Base-by-base conservation (phyloP, 352 stramenopile genomes). In the Phytophthora sp. region DNA sequence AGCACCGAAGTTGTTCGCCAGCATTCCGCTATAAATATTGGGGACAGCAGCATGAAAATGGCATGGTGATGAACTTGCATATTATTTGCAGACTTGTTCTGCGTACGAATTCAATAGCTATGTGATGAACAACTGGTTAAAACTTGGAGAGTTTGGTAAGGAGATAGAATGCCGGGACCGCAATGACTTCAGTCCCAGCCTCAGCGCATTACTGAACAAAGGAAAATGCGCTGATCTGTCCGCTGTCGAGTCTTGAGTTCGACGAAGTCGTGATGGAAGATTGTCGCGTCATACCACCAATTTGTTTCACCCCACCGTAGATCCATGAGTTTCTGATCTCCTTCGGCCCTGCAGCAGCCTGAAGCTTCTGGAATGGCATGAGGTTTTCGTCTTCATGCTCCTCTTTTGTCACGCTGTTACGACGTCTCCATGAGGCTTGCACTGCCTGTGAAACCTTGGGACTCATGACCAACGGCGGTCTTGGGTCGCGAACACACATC, bases 401-500 rank as follows among this genome's bases (percentile, higher is more conserved):
- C 0, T 20, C 24, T 11, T 68, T 59, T 20, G 75, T 61, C 34
- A 41, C 26, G 43, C 66, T 74, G 20, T 60, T 81, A 35, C 69
- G 75, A 26, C 74, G 71, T 38, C 46, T 66, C 71, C 71, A 83
- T 10, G 74, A 83, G 20, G 76, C 71, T 27, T 74, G 66, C 10
- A 65, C 68, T 10, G 64, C 76, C 26, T 64, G 55, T 2, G 69
- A 75, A 2, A 84, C 72, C 58, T 79, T 84, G 13, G 75, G 75
- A 41, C 75, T 84, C 34, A 69, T 54, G 23, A 66, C 48, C 30
- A 69, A 37, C 4, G 62, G 56, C 23, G 43, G 48, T 35, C 32
- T 50, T 15, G 30, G 17, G 6, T 31, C 11, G 13, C 58, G 64
- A 6, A 58, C 30, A 5, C 49, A 5, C 5, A 66, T n/a, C 5